Conservation (phyloP, 805 yeast species). For the Isabelozyma pseudorhagii region DNA sequence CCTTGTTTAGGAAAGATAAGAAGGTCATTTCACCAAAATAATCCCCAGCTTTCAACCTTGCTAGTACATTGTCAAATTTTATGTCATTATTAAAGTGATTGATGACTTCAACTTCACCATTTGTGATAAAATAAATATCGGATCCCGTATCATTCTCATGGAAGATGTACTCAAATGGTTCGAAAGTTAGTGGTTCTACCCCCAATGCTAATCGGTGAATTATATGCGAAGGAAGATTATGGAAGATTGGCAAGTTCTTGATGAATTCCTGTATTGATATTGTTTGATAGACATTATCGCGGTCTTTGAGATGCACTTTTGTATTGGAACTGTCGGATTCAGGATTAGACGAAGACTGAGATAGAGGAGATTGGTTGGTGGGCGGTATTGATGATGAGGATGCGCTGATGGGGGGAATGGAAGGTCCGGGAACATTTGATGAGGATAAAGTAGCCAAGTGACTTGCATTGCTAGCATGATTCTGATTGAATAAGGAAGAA, state of each 20-base stretch:
- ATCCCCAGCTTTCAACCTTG: conserved; percentile 58
- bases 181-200: conserved; percentile 52
- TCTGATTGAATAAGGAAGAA: background rate
- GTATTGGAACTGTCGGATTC: conserved; percentile 7
- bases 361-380: background rate
- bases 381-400: no score
- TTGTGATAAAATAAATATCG: conserved; percentile 63
- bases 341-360: background rate
- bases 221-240: conserved; percentile 52
- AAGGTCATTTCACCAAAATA: conserved; percentile 81
- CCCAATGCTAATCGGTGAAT: conserved; percentile 63
- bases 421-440: conserved; percentile 6
- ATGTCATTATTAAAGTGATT: conserved; percentile 16
- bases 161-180: conserved; percentile 59
- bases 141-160: conserved; percentile 57
- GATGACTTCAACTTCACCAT: conserved; percentile 70
- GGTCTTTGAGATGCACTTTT: background rate
- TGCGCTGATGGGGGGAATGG: conserved; percentile 3
- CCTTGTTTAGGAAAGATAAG: conserved; percentile 42
- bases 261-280: conserved; percentile 58
- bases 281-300: conserved; percentile 47
- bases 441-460: conserved; percentile 1
- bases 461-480: background rate
- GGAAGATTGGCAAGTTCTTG: conserved; percentile 56
- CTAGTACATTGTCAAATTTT: conserved; percentile 42